Evolutionary conservation across 257 asterid species (phyloP).

Genomic region (Cordia subcordata): DNA sequence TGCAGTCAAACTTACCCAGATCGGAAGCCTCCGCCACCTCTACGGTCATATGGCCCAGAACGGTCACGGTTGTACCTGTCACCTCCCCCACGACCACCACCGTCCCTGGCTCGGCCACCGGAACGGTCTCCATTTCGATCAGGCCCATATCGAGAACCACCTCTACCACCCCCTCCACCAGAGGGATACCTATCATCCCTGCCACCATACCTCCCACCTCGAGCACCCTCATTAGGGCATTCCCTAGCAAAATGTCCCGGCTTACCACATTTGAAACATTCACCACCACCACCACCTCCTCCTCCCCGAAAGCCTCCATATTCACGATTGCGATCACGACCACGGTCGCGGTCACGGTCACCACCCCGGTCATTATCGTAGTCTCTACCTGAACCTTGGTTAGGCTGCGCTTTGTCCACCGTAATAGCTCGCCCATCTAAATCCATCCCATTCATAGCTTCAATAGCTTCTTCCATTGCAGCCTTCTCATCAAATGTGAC

Average conservation of each 20-base stretch:
- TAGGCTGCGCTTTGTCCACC: slow-evolving; percentile 80
- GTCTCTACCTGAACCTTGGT: slow-evolving; percentile 66
- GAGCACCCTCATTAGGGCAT: slow-evolving; percentile 71
- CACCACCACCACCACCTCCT: slow-evolving; percentile 82
- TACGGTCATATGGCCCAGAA: slow-evolving; percentile 93
- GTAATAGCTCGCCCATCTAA: slow-evolving; percentile 85
- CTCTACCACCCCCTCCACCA: slow-evolving; percentile 54
- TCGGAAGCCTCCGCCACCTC: slow-evolving; percentile 51
- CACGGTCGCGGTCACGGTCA: slow-evolving; percentile 59
- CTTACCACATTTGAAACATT: slow-evolving; percentile 88
- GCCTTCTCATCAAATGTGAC: slow-evolving; percentile 84
- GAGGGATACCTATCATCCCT: slow-evolving; percentile 53
- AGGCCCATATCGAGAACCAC: slow-evolving; percentile 70
- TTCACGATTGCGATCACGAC: slow-evolving; percentile 50
- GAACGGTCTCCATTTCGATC: slow-evolving; percentile 78
- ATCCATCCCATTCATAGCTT: slow-evolving; percentile 88
- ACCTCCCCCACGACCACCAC: slow-evolving; percentile 63
- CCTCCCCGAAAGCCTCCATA: slow-evolving; percentile 50
- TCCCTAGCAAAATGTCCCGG: slow-evolving; percentile 98
- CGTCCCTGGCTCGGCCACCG: slow-evolving; percentile 61
- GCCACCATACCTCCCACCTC: slow-evolving; percentile 12
- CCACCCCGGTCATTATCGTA: slow-evolving; percentile 46
- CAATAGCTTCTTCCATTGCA: slow-evolving; percentile 88
- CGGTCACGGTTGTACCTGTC: slow-evolving; percentile 77
- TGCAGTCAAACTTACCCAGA: slow-evolving; percentile 22